These are phyloP conservation scores for Earliella scabrosa DNA, from an alignment of 1,284 basidiomycete species.

Conservation along the genomic window DNA sequence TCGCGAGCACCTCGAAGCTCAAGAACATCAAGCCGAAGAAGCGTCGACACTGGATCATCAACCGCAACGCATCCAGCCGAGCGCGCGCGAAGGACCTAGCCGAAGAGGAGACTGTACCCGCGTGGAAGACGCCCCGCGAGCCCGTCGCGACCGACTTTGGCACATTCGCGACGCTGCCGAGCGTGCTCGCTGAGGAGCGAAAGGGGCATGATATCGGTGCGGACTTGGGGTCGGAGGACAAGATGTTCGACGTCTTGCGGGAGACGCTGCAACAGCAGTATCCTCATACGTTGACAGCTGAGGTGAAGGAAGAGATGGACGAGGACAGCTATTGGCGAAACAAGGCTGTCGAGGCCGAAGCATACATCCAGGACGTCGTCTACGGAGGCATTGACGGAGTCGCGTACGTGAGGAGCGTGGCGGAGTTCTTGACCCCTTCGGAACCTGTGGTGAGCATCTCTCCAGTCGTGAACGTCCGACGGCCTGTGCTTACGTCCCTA, in stretches of 20 bases:
- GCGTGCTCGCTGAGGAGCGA: conserved; percentile 51
- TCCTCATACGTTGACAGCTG: background rate
- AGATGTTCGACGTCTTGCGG: conserved; percentile 37
- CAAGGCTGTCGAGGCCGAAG: conserved; percentile 56
- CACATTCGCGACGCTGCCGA: conserved; percentile 55
- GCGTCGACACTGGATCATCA: conserved; percentile 47
- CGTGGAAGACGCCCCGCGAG: conserved; percentile 55
- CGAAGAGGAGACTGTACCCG: conserved; percentile 42
- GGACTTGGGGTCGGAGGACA: conserved; percentile 39
- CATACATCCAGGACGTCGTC: conserved; percentile 67
- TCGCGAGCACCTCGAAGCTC: conserved; percentile 4
- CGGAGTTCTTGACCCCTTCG: conserved; percentile 58
- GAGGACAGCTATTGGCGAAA: conserved; percentile 51
- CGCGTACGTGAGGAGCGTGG: conserved; percentile 74
- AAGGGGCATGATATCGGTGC: conserved; percentile 38
- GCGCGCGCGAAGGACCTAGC: conserved; percentile 57
- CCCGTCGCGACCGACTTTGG: conserved; percentile 63
- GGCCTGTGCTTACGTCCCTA: background rate
- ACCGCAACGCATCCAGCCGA: conserved; percentile 43
- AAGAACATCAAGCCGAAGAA: conserved; percentile 23
- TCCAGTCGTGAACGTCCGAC: background rate
- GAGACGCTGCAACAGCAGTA: conserved; percentile 28
- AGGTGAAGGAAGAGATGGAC: conserved; percentile 13
- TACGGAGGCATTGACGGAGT: conserved; percentile 76
- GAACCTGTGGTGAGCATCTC: conserved; percentile 22